A percentile compares a stretch with the other conserved stretches of the same genome.
These are phyloP conservation scores for Paralagenidium karlingii DNA, from an alignment of 352 stramenopile genomes.

Conservation along the genomic window DNA sequence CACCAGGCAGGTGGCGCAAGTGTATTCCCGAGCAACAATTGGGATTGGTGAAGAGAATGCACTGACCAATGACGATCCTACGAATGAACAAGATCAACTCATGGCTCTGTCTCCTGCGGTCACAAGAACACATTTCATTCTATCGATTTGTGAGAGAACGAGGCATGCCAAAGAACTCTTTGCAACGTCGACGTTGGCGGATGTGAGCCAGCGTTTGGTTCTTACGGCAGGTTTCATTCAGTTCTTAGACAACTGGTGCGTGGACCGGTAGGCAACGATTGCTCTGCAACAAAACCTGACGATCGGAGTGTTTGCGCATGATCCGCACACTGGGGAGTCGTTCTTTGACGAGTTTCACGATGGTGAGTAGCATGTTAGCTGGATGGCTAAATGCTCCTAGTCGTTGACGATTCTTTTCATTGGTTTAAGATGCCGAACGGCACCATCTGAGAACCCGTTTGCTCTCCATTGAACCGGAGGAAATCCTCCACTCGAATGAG, in stretches of 20 bases:
- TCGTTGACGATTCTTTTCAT: not conserved
- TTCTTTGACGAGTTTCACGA: constrained; percentile 34
- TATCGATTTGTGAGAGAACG: constrained; percentile 23
- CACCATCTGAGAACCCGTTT: constrained; percentile 11
- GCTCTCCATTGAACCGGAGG: constrained; percentile 17
- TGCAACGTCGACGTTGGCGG: too few species aligned
- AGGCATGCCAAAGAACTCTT: constrained; percentile 21
- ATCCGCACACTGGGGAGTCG: constrained; percentile 26
- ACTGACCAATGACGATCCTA: too few species aligned
- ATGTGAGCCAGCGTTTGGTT: too few species aligned
- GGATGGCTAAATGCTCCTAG: not conserved
- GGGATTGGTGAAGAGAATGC: constrained; percentile 7
- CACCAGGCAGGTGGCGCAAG: constrained; percentile 20
- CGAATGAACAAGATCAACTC: not conserved
- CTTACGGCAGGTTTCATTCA: too few species aligned
- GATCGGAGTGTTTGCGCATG: constrained; percentile 20
- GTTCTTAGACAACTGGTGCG: too few species aligned
- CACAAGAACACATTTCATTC: constrained; percentile 12
- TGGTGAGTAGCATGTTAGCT: constrained; percentile 5
- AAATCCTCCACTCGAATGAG: too few species aligned
- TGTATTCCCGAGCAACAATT: constrained; percentile 35
- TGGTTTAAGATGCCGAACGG: constrained; percentile 19
- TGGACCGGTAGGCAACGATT: too few species aligned
- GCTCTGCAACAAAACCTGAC: too few species aligned
- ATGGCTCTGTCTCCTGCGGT: not conserved